Evolutionary conservation across 2,329 filamentous ascomycete species (phyloP).

Genomic region (Trichoderma sp.): DNA sequence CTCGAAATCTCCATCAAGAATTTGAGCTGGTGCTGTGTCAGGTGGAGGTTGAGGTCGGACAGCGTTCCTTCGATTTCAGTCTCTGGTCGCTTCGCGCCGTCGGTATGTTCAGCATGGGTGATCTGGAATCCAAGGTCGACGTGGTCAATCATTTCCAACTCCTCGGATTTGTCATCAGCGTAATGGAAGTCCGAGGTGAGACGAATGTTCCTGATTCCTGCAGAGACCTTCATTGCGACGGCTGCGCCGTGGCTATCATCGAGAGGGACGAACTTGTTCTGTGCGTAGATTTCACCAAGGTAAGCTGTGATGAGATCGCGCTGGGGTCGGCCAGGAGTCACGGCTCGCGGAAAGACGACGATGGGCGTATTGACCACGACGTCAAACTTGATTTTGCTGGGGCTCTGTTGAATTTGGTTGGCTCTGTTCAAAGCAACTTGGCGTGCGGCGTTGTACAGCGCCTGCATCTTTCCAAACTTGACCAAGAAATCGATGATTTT

Average conservation of each 20-base stretch:
- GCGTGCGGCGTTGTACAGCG: conserved; percentile 94
- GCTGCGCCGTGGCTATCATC: conserved; percentile 74
- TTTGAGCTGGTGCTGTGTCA: conserved; percentile 89
- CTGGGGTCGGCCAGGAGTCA: conserved; percentile 68
- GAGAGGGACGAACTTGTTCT: conserved; percentile 86
- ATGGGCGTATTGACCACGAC: conserved; percentile 94
- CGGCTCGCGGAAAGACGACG: conserved; percentile 83
- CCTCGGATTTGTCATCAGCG: conserved; percentile 69
- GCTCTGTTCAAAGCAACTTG: conserved; percentile 94
- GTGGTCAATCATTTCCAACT: conserved; percentile 94
- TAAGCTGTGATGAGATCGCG: conserved; percentile 90
- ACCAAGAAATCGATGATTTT: conserved; percentile 98
- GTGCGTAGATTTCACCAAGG: conserved; percentile 94
- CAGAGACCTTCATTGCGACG: conserved; percentile 84
- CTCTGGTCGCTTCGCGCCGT: conserved; percentile 78
- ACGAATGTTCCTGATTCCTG: conserved; percentile 88
- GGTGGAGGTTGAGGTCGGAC: conserved; percentile 86
- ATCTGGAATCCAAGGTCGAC: conserved; percentile 93
- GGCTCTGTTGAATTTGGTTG: conserved; percentile 87
- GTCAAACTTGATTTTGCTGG: conserved; percentile 90
- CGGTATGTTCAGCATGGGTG: conserved; percentile 84
- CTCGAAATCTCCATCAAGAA: conserved; percentile 85
- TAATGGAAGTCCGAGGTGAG: conserved; percentile 91
- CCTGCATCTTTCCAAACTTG: conserved; percentile 99
- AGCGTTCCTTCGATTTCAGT: conserved; percentile 88